These are phyloP conservation scores for Geranium incanum DNA, from an alignment of 441 rosid genomes.

Conservation along the genomic window DNA sequence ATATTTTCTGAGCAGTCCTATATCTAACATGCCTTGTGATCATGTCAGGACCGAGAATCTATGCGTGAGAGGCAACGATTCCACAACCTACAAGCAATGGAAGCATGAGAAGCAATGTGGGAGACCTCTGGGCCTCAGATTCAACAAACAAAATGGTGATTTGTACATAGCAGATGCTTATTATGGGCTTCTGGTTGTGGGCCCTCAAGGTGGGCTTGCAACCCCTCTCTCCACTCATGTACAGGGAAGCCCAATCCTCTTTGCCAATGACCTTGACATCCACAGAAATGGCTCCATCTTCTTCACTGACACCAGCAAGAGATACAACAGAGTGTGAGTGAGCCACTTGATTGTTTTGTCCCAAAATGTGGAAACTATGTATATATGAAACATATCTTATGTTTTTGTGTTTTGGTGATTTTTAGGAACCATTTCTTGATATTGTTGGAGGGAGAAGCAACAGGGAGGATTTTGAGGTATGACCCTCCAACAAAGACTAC, in stretches of 20 bases:
- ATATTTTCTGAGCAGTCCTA: too few species aligned
- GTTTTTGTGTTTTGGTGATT: not conserved
- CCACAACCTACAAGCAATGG: slow-evolving; percentile 87
- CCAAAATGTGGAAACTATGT: not conserved
- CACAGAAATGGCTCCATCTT: slow-evolving; percentile 85
- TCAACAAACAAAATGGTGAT: slow-evolving; percentile 53
- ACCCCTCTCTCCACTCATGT: slow-evolving; percentile 65
- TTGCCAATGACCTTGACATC: slow-evolving; percentile 86
- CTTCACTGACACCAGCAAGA: slow-evolving; percentile 85
- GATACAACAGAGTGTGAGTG: slow-evolving; percentile 79
- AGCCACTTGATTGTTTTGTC: not conserved
- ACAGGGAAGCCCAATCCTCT: slow-evolving; percentile 57
- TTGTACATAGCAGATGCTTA: slow-evolving; percentile 86
- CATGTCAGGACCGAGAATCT: slow-evolving; percentile 60
- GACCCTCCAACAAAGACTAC: slow-evolving; percentile 71
- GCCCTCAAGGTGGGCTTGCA: slow-evolving; percentile 76
- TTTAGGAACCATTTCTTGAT: slow-evolving; percentile 80
- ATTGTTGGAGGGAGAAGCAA: slow-evolving; percentile 86
- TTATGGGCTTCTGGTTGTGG: slow-evolving; percentile 71
- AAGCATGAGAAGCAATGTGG: slow-evolving; percentile 78
- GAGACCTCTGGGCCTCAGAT: slow-evolving; percentile 80
- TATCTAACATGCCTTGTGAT: not conserved
- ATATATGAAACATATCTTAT: not conserved
- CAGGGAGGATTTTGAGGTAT: slow-evolving; percentile 84
- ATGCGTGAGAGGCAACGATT: slow-evolving; percentile 68